Conservation (phyloP, 1,284 basidiomycete genomes). For the Entoloma clypeatum region DNA sequence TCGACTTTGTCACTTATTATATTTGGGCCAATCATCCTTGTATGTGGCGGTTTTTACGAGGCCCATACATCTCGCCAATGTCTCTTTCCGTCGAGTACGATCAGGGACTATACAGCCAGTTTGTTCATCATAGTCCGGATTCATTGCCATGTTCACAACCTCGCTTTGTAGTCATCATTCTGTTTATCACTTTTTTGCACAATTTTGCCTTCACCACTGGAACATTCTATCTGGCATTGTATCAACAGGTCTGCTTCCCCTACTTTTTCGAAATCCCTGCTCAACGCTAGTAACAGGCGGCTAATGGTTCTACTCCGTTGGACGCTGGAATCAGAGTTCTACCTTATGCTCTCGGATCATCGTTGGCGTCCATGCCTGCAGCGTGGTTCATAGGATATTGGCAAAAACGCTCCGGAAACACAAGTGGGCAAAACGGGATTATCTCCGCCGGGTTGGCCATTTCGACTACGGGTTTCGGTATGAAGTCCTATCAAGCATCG, state of each 20-base stretch:
- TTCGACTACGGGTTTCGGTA: conserved; percentile 70
- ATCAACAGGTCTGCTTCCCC: conserved; percentile 58
- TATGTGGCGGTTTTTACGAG: conserved; percentile 63
- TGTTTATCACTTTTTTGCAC: conserved; percentile 70
- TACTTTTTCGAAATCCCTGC: conserved; percentile 9
- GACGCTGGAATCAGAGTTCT: conserved; percentile 68
- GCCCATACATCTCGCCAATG: conserved; percentile 59
- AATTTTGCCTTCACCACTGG: conserved; percentile 77
- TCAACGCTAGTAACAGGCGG: conserved; percentile 43
- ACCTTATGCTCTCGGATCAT: conserved; percentile 78
- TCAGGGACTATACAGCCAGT: conserved; percentile 60
- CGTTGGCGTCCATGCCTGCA: conserved; percentile 74
- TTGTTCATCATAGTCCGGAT: conserved; percentile 24
- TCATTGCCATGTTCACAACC: conserved; percentile 21
- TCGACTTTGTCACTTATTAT: conserved; percentile 59
- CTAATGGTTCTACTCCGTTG: conserved; percentile 60
- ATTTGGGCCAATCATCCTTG: conserved; percentile 49
- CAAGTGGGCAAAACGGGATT: conserved; percentile 58
- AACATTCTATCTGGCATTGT: conserved; percentile 78
- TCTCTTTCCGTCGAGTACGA: conserved; percentile 63
- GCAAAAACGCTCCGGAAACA: conserved; percentile 54
- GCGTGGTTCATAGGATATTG: conserved; percentile 71
- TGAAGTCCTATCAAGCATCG: conserved; percentile 22
- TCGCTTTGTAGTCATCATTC: conserved; percentile 49
- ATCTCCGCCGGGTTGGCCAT: conserved; percentile 61